Evolutionary conservation across 1,284 basidiomycete genomes (phyloP), one percentile per base, ranked within the genome.

Genomic region (Cutaneotrichosporon sp.): DNA sequence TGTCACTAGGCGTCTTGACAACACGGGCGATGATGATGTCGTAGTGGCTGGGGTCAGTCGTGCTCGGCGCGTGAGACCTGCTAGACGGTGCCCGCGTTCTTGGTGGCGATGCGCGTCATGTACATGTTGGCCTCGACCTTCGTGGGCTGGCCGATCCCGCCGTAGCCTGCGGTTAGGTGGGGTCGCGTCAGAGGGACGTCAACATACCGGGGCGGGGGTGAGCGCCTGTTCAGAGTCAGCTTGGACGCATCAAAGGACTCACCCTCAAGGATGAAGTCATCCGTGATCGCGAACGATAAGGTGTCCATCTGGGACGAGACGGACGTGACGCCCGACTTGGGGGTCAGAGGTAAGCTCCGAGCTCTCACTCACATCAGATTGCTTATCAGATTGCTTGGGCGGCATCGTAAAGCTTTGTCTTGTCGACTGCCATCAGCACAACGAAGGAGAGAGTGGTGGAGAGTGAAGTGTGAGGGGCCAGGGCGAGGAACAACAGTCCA

Each of bases 101-200:
- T 72, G 38, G 29, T n/a, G 6, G 47, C 16, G 67, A 74, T 75
- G 20, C 71, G 63, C 14, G 70, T 64, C 43, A 67, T 60, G 64
- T 66, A 79, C 76, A 78, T 77, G 65, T 79, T 80, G 22, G 77
- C 76, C 9, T 68, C 47, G 53, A 79, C 76, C 7, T 59, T 54
- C 59, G 78, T 75, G 2, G 63, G 36, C 46, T 65, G 63, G 4
- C 78, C 78, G 20, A 60, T 46, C 6, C 62, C 72, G 16, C 78
- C 78, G 56, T 69, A 72, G 49, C 63, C 73, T 72, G 51, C 0
- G 4, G 43, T 47, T 31, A 62, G 47, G 10, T 3, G 42, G 18
- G n/a, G 5, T 2, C 3, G 6, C 22, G 33, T 14, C 16, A n/a
- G n/a, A 4, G 4, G n/a, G 20, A 4, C 4, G 2, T 3, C 16